Evolutionary conservation across 2,329 filamentous ascomycete species (phyloP).

Genomic region (Lasiodiplodia gonubiensis): DNA sequence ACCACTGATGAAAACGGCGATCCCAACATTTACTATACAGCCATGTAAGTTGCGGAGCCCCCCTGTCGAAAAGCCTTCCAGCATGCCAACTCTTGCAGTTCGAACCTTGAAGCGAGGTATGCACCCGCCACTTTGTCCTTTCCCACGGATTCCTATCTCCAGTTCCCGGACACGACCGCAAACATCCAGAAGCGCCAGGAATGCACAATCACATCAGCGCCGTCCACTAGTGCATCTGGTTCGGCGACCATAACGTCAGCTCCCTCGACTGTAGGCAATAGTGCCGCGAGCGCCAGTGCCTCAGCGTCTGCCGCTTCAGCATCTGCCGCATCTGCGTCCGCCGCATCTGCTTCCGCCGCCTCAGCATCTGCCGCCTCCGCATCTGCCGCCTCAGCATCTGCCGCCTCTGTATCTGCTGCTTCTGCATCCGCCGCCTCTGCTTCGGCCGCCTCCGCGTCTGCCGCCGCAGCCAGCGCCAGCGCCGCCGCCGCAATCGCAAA

Average conservation of each 20-base stretch:
- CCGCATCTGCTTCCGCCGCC: background rate
- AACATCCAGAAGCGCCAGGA: conserved; percentile 11
- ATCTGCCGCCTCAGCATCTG: background rate
- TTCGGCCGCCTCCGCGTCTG: background rate
- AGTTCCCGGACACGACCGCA: conserved; percentile 4
- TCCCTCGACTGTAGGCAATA: background rate
- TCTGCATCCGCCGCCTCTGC: background rate
- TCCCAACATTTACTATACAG: background rate
- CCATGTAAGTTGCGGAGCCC: background rate
- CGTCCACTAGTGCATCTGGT: background rate
- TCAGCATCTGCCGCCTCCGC: background rate
- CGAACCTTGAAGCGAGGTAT: background rate
- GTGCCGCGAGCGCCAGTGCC: background rate
- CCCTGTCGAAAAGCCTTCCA: too few species aligned
- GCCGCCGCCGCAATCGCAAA: background rate
- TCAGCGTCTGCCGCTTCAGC: background rate
- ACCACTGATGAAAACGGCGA: background rate
- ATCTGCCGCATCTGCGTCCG: background rate
- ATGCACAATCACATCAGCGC: background rate
- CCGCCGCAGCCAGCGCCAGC: background rate
- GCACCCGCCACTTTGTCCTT: conserved; percentile 1
- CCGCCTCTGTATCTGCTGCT: background rate
- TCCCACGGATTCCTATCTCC: background rate
- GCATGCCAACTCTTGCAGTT: background rate
- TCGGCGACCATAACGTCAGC: background rate